Evolutionary conservation across 176 grass and related monocot species (phyloP), one percentile per base, ranked within the genome.

Genomic region (Triticum urartu): DNA sequence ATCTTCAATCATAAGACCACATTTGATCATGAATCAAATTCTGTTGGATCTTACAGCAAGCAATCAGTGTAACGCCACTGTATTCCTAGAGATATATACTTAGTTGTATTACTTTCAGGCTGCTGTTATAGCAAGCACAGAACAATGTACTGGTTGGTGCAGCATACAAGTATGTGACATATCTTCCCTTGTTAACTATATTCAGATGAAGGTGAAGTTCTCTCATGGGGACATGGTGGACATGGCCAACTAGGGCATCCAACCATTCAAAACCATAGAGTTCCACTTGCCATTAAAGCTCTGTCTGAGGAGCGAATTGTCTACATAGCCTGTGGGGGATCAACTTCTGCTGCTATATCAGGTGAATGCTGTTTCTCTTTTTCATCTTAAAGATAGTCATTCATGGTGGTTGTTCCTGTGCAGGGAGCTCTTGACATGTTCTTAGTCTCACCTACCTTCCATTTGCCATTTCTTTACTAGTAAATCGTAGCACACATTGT

Each of bases 271-370:
- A 99, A 94, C 73, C 90, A 96, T 62, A 94, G 90, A 82, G 43
- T 93, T 36, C 94, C 94, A 77, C 88, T 94, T 82, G 75, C 85
- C 45, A 91, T 96, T 52, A 86, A 96, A 68, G 90, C 97, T 91
- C 74, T 99, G 34, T 84, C 84, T 43, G 81, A 90, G 13, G 90
- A 94, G 60, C 62, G 87, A 43, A 90, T 99, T 70, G 83, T 92
- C 32, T 88, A 92, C 67, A 91, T 99, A 87, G 88, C 97, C 3
- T 94, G 90, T 90, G 97, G 97, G 21, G 97, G 97, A 63, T 99
- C 97, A 34, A 92, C 97, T 79, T 99, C 94, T 86, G 97, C 97
- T 89, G 94, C 97, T 66, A 86, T 99, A 89, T 93, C 97, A 88
- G 92, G 97, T 93, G 75, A 86, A 75, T 70, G 10, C 14, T 81